Evolutionary conservation across 345 rosid genomes (phyloP), one percentile per base, ranked within the genome.

Genomic region (Pistacia vera): DNA sequence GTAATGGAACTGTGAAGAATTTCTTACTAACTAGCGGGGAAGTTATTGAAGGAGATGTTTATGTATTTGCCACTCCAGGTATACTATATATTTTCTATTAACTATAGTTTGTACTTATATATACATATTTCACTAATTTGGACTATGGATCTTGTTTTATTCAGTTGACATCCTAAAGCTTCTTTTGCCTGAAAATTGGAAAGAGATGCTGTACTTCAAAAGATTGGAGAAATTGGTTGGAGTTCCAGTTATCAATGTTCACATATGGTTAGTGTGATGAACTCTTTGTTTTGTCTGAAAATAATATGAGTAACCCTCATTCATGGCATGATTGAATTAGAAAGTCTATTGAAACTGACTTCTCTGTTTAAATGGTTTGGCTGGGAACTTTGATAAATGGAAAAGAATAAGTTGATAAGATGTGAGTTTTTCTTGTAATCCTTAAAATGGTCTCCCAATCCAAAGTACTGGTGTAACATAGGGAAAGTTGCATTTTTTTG

Each of bases 21-120:
- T 90, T 93, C 80, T 71, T 86, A 78, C 88, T 92, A 70, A 92
- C 67, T 88, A 82, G 81, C 68, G 96, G 98, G 79, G 85, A 82
- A 67, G 77, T 75, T 66, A 81, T 95, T 56, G 93, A 89, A 85
- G 98, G 93, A 76, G 98, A 93, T 78, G 98, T 83, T 44, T 93
- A 90, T 82, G 97, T 95, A 54, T 85, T 92, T 83, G 99, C 98
- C 11, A 79, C 96, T 70, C 99, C 97, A 76, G 99, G 99, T 95
- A 76, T 82, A 66, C 68, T 72, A 63, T 51, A 56, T 66, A n/a
- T 25, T 20, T 65, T 44, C 25, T 46, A 33, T 57, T 25, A n/a
- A 36, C 33, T 12, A 51, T 36, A 17, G 18, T 67, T 25, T 61
- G n/a, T 49, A 12, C 20, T 18, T 12, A 20, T 44, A 5, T 41